A percentile compares a stretch with the other conserved stretches of the same genome.
Evolutionary conservation across 2,329 filamentous ascomycete genomes (phyloP).

Genomic region (Monilinia polystroma): DNA sequence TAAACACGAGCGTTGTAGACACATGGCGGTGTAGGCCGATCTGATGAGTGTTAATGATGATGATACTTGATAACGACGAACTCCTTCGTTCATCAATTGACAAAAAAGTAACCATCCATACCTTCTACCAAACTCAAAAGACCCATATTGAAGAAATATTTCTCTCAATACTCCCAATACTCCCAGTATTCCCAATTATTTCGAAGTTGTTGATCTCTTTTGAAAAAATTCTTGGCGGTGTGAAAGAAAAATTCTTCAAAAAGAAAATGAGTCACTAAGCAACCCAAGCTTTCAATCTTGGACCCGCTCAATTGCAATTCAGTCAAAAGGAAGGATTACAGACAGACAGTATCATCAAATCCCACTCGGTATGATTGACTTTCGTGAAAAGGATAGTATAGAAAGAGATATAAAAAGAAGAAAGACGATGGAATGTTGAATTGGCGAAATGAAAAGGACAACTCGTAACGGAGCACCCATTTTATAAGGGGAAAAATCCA

Average conservation of each 20-base stretch:
- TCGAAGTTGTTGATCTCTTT: neutral
- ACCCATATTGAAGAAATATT: conserved; percentile 33
- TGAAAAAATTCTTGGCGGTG: neutral
- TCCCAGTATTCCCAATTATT: no score
- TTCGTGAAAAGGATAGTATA: neutral
- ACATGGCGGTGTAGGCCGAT: conserved; percentile 34
- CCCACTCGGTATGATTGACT: neutral
- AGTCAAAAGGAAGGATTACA: no score
- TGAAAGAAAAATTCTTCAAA: conserved; percentile 16
- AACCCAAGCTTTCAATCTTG: conserved; percentile 14
- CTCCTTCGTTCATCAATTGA: conserved; percentile 38
- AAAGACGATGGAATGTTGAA: conserved; percentile 33
- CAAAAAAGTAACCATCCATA: conserved; percentile 40
- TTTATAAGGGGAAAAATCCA: conserved; percentile 50
- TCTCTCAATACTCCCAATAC: neutral
- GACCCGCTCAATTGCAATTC: conserved; percentile 7
- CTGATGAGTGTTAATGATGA: conserved; percentile 18
- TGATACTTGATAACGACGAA: conserved; percentile 40
- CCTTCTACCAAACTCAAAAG: conserved; percentile 55
- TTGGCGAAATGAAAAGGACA: conserved; percentile 44
- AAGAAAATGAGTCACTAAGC: conserved; percentile 7
- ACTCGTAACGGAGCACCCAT: conserved; percentile 48
- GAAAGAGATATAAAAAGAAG: neutral
- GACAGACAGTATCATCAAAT: neutral
- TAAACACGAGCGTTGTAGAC: conserved; percentile 36